Percentiles rank a stretch among this genome's conserved stretches.
These are phyloP conservation scores for Auricularia auricula-judae DNA, from an alignment of 768 basidiomycete genomes.

Conservation along the genomic window DNA sequence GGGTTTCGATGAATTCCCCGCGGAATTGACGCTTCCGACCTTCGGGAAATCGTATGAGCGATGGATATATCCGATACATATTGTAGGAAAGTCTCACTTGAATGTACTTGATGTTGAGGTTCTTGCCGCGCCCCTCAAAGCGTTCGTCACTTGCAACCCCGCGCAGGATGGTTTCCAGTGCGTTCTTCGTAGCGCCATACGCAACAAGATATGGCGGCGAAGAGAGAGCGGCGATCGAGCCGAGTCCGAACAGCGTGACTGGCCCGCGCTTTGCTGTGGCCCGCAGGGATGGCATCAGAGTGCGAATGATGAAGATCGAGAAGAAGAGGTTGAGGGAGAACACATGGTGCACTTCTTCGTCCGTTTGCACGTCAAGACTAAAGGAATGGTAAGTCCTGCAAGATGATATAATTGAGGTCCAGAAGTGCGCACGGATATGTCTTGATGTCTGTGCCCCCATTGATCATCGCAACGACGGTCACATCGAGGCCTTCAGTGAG, in stretches of 20 bases:
- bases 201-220: constrained; percentile 5
- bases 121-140: neutral
- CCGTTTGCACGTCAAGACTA: constrained; percentile 7
- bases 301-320: constrained; percentile 5
- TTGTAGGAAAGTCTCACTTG: neutral
- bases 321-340: constrained; percentile 5
- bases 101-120: neutral
- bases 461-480: constrained; percentile 5
- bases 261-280: neutral
- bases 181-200: constrained; percentile 5
- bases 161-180: constrained; percentile 4
- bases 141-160: constrained; percentile 7
- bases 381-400: neutral
- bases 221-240: constrained; percentile 5
- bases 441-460: constrained; percentile 4
- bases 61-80: neutral
- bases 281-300: constrained; percentile 5
- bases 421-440: neutral
- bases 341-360: neutral
- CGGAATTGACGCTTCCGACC: neutral
- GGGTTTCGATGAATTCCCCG: neutral
- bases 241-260: constrained; percentile 4
- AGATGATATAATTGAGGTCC: neutral
- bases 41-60: neutral
- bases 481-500: constrained; percentile 5